Base-by-base conservation (phyloP, 768 basidiomycete genomes). In the Kwoniella sp. region DNA sequence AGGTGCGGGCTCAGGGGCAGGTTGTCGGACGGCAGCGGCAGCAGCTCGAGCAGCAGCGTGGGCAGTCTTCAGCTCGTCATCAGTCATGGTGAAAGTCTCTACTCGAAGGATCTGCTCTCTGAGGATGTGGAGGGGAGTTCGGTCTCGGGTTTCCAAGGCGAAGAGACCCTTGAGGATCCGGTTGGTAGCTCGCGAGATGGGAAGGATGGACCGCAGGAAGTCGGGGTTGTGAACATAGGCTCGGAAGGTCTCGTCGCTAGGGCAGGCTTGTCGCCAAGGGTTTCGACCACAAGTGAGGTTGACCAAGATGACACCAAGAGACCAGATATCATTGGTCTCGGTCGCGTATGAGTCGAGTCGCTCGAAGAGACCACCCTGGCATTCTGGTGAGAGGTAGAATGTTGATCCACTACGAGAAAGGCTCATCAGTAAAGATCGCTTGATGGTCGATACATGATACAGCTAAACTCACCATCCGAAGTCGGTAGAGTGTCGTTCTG, bases 361-460 rank as follows among this genome's bases (percentile, higher is more conserved):
- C 47, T 80, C 78, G 67, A 79, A 81, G 19, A 82, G 61, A 10
- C 88, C 89, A 17, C 90, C 88, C 70, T 81, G 82, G 67, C 83
- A 83, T 67, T 83, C 83, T 77, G 94, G 94, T 74, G 91, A 93
- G 90, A 98, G 94, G 81, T 96, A 95, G 80, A 92, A 96, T n/a
- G 93, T 87, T 72, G 91, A 93, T n/a, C 94, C 94, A 36, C 69
- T 69, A n/a, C 24, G 55, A 30, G 10, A 15, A 33, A 19, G 40
- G 30, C 25, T 27, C 9, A 21, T 21, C 15, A 25, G 30, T 51
- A 26, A 29, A 5, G 21, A 10, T 24, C 8, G 10, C 19, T 2
- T 27, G 37, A 49, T 30, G 40, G 27, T n/a, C 25, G 26, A 30
- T 12, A 22, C 2, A 24, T 26, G 25, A 53, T 10, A 46, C 3